These are phyloP conservation scores for Pseudoperonospora humuli DNA, from an alignment of 352 stramenopile genomes.

Conservation along the genomic window DNA sequence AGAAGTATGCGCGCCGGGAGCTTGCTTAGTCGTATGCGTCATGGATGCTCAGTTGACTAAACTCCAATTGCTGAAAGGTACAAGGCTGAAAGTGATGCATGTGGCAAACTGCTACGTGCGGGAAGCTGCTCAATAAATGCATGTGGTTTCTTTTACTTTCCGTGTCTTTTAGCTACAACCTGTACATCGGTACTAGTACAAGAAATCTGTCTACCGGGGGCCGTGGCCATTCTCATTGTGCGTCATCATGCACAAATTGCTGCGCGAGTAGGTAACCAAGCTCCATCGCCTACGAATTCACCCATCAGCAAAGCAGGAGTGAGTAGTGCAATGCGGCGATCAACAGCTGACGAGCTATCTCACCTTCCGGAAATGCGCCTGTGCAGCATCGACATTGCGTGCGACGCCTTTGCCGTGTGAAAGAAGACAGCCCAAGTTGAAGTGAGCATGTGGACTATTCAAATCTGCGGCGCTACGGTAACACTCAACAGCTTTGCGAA, in stretches of 20 bases:
- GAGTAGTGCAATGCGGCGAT: neutral
- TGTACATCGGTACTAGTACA: neutral
- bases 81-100: conserved; percentile 7
- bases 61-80: conserved; percentile 4
- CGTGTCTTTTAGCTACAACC: conserved; percentile 10
- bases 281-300: conserved; percentile 26
- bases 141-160: conserved; percentile 19
- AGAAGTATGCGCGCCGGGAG: conserved; percentile 78
- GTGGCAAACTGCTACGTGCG: conserved; percentile 1
- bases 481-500: conserved; percentile 40
- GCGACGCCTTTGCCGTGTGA: conserved; percentile 52
- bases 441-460: conserved; percentile 53
- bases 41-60: conserved; percentile 1
- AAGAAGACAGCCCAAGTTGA: conserved; percentile 70
- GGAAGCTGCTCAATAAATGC: conserved; percentile 27
- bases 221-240: conserved; percentile 3
- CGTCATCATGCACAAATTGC: conserved; percentile 35
- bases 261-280: conserved; percentile 54
- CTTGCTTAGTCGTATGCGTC: conserved; percentile 34
- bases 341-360: conserved; percentile 1
- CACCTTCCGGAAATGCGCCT: conserved; percentile 54
- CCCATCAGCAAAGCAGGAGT: neutral
- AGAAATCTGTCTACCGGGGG: neutral
- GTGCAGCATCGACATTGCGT: conserved; percentile 44
- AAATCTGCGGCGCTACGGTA: conserved; percentile 45